phyloP scores from a whole-genome alignment of 2,329 filamentous ascomycete species.

The Fusarium armeniacum region DNA sequence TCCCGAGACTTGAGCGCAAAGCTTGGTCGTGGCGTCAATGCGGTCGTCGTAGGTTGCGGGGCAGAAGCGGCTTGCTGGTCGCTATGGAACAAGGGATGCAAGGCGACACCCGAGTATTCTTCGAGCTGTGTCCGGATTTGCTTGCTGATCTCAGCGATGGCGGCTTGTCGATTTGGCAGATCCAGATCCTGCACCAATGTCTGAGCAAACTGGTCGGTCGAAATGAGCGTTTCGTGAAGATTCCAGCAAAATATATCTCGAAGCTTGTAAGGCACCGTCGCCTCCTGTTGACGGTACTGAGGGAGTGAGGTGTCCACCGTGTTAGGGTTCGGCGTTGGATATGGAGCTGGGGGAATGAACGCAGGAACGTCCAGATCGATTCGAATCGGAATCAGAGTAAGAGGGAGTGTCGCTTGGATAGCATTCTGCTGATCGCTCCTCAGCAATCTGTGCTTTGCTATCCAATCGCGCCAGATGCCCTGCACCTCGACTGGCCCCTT shows the following conservation, averaged over 20 bases:
- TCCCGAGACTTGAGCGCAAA: conserved; percentile 56
- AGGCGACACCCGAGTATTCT: conserved; percentile 93
- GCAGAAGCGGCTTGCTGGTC: conserved; percentile 54
- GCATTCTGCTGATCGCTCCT: conserved; percentile 72
- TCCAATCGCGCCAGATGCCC: conserved; percentile 96
- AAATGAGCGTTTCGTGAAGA: conserved; percentile 91
- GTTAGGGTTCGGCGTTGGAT: conserved; percentile 73
- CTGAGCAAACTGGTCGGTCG: conserved; percentile 95
- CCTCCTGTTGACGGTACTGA: conserved; percentile 83
- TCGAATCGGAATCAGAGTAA: conserved; percentile 93
- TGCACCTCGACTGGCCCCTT: conserved; percentile 84
- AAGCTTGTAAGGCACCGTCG: conserved; percentile 86
- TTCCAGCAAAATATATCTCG: conserved; percentile 99
- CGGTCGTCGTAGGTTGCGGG: conserved; percentile 40
- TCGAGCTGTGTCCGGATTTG: conserved; percentile 96
- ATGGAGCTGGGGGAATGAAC: conserved; percentile 75
- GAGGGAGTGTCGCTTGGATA: conserved; percentile 80
- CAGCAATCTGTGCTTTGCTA: conserved; percentile 76
- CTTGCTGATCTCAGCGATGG: conserved; percentile 86
- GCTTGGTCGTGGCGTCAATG: conserved; percentile 51
- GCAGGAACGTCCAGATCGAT: conserved; percentile 94
- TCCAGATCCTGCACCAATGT: conserved; percentile 93
- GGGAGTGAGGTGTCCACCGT: conserved; percentile 79
- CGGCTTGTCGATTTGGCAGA: conserved; percentile 78
- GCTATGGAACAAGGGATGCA: conserved; percentile 91